These are phyloP conservation scores for Alternaria gansuensis DNA, from an alignment of 2,329 filamentous ascomycete genomes.

Conservation along the genomic window DNA sequence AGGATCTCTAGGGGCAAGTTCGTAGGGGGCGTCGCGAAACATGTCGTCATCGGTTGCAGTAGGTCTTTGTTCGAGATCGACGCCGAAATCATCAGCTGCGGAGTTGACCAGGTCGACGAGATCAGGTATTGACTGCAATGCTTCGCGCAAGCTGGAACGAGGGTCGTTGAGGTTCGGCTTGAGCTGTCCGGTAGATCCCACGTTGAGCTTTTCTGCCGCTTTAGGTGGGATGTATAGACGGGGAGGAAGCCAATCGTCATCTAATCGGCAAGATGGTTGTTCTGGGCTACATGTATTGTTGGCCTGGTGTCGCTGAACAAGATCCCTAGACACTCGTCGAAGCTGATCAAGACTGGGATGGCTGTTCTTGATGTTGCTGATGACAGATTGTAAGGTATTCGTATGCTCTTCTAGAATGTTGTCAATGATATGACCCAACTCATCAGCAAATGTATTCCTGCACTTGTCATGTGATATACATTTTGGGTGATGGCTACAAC, in stretches of 20 bases:
- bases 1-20: constrained; percentile 22
- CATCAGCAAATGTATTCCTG: constrained; percentile 42
- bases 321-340: constrained; percentile 30
- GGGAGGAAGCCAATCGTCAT: constrained; percentile 22
- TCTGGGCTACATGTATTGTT: constrained; percentile 6
- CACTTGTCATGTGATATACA: constrained; percentile 32
- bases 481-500: constrained; percentile 28
- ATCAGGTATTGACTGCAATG: constrained; percentile 46
- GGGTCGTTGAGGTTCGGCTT: constrained; percentile 47
- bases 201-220: constrained; percentile 40
- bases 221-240: constrained; percentile 30
- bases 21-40: constrained; percentile 38
- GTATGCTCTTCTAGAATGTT: constrained; percentile 54
- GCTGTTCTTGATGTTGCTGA: constrained; percentile 50
- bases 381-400: constrained; percentile 51
- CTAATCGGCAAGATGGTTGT: background rate
- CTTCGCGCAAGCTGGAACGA: constrained; percentile 27
- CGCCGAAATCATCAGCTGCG: constrained; percentile 49
- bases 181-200: constrained; percentile 35
- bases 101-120: constrained; percentile 51
- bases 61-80: constrained; percentile 41
- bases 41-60: constrained; percentile 34
- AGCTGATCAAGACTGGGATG: constrained; percentile 31
- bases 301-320: constrained; percentile 27
- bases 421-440: constrained; percentile 53